Conservation (phyloP, 2,329 filamentous ascomycete genomes). For the Hortaea werneckii region DNA sequence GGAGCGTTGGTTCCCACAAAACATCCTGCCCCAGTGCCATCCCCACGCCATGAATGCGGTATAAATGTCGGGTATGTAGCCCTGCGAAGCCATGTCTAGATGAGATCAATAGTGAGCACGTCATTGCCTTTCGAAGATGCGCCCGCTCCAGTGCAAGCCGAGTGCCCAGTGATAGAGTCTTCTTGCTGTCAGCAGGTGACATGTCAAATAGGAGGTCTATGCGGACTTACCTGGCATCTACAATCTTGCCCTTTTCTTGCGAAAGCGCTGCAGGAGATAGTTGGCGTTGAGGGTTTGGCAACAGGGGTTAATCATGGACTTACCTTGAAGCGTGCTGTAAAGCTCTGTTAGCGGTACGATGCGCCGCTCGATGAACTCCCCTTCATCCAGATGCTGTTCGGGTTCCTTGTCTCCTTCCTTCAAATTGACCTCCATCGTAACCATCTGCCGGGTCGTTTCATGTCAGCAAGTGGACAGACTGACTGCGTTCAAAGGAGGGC, state of each 20-base stretch:
- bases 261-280: slow-evolving; percentile 18
- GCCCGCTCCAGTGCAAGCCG: slow-evolving; percentile 39
- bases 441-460: slow-evolving; percentile 27
- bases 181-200: slow-evolving; percentile 1
- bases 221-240: slow-evolving; percentile 36
- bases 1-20: not conserved
- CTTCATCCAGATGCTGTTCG: slow-evolving; percentile 50
- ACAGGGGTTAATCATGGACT: not conserved
- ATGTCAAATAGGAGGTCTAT: not conserved
- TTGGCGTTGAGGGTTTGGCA: not conserved
- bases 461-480: too few relatives aligned
- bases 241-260: slow-evolving; percentile 40
- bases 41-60: slow-evolving; percentile 24
- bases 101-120: slow-evolving; percentile 4
- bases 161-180: slow-evolving; percentile 53
- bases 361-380: slow-evolving; percentile 52
- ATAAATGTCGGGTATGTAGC: slow-evolving; percentile 23
- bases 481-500: too few relatives aligned
- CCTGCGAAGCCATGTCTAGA: slow-evolving; percentile 19
- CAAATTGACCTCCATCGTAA: slow-evolving; percentile 49
- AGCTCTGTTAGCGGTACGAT: slow-evolving; percentile 48
- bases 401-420: slow-evolving; percentile 42
- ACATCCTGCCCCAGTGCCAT: slow-evolving; percentile 18
- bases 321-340: slow-evolving; percentile 44
- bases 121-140: slow-evolving; percentile 21